A percentile compares a stretch with the other conserved stretches of the same genome.
Conservation (phyloP, 441 rosid genomes). For the Eutrema salsugineum region DNA sequence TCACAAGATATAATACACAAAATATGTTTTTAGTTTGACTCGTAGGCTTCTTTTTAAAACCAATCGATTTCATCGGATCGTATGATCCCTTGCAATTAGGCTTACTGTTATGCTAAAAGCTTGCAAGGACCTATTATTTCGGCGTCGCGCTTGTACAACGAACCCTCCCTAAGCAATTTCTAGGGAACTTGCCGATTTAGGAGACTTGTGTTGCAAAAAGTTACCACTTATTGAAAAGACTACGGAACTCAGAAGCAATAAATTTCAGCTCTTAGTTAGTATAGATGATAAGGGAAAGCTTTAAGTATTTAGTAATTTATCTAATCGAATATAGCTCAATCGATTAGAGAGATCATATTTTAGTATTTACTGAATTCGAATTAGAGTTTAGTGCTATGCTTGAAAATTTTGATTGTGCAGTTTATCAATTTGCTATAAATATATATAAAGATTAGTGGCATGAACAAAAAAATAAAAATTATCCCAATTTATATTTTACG, state of each 20-base stretch:
- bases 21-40: not conserved
- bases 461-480: too few species aligned
- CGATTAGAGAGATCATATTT: not conserved
- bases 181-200: slow-evolving; percentile 12
- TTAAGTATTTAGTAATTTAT: not conserved
- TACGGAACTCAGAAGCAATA: not conserved
- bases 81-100: slow-evolving; percentile 7
- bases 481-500: not conserved
- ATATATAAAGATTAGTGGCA: too few species aligned
- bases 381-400: not conserved
- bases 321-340: not conserved
- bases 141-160: slow-evolving; percentile 2
- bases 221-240: not conserved
- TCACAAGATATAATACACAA: not conserved
- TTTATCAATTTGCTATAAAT: not conserved
- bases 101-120: slow-evolving; percentile 13
- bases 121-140: slow-evolving; percentile 17
- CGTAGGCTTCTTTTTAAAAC: not conserved
- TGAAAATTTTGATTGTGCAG: not conserved
- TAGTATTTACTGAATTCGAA: not conserved
- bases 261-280: not conserved
- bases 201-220: not conserved
- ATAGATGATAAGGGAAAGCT: not conserved
- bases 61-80: not conserved
- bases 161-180: not conserved